Evolutionary conservation across 257 asterid species (phyloP).

Genomic region (Anisodus tanguticus): DNA sequence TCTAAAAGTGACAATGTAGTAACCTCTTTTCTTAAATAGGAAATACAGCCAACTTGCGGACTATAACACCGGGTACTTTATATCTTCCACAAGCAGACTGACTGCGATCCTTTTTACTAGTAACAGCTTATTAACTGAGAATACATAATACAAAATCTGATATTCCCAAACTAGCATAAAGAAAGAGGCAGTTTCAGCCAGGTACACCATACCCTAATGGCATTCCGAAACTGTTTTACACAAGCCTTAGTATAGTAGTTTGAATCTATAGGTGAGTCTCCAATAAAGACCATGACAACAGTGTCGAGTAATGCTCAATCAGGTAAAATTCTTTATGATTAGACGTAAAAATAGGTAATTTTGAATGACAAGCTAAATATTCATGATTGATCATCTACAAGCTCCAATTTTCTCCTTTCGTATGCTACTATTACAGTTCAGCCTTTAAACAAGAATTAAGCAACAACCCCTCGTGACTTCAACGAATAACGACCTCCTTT

Average conservation of each 20-base stretch:
- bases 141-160: not conserved
- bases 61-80: not conserved
- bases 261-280: constrained; percentile 11
- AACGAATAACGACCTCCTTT: not conserved
- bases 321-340: not conserved
- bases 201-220: constrained; percentile 8
- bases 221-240: not conserved
- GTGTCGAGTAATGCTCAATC: not conserved
- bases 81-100: not conserved
- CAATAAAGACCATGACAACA: not conserved
- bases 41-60: not conserved
- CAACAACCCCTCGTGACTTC: not conserved
- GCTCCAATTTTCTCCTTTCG: not conserved
- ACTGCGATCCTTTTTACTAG: not conserved
- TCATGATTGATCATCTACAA: constrained; percentile 24
- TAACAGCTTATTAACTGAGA: not conserved
- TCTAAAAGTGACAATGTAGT: not conserved
- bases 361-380: not conserved
- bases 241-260: not conserved
- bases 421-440: not conserved
- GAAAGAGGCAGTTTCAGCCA: constrained; percentile 15
- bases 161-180: constrained; percentile 18
- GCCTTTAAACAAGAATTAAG: not conserved
- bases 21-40: not conserved
- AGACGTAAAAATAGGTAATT: not conserved